phyloP scores from a whole-genome alignment of 2,329 filamentous ascomycete genomes.

The Chrysoporthe cubensis region DNA sequence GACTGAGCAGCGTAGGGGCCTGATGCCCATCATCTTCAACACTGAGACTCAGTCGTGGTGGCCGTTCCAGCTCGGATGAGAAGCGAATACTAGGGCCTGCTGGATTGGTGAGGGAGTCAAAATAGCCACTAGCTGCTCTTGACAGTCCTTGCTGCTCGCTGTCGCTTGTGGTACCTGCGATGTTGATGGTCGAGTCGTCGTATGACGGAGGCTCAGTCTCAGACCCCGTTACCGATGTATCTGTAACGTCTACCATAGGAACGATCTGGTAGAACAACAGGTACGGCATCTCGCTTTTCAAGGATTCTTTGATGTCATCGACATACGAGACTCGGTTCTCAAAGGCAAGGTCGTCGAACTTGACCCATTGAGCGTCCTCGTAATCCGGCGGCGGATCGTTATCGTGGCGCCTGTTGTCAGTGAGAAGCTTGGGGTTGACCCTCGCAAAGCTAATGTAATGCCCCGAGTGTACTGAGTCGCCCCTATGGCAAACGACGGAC shows the following conservation, averaged over 20 bases:
- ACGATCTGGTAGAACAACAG: conserved; percentile 94
- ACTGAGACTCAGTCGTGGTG: conserved; percentile 52
- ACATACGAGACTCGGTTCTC: conserved; percentile 73
- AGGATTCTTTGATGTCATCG: conserved; percentile 74
- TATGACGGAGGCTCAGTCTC: conserved; percentile 63
- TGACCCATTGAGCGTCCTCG: conserved; percentile 79
- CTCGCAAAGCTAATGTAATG: conserved; percentile 90
- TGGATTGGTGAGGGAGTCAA: conserved; percentile 45
- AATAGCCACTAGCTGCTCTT: conserved; percentile 48
- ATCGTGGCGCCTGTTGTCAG: conserved; percentile 60
- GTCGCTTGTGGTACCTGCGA: conserved; percentile 39
- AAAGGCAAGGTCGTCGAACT: conserved; percentile 82
- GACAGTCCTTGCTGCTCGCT: conserved; percentile 37
- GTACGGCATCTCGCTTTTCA: conserved; percentile 90
- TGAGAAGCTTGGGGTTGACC: conserved; percentile 67
- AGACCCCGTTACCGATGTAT: conserved; percentile 51
- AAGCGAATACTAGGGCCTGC: conserved; percentile 57
- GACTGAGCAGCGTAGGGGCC: conserved; percentile 36
- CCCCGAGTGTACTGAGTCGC: conserved; percentile 81
- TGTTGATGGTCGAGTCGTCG: conserved; percentile 52
- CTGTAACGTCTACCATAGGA: conserved; percentile 74
- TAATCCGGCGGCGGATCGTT: conserved; percentile 67
- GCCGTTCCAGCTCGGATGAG: conserved; percentile 58
- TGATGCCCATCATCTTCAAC: conserved; percentile 45
- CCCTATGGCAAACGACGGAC: conserved; percentile 90